Conservation (phyloP, 257 asterid species). For the Fraxinus excelsior region DNA sequence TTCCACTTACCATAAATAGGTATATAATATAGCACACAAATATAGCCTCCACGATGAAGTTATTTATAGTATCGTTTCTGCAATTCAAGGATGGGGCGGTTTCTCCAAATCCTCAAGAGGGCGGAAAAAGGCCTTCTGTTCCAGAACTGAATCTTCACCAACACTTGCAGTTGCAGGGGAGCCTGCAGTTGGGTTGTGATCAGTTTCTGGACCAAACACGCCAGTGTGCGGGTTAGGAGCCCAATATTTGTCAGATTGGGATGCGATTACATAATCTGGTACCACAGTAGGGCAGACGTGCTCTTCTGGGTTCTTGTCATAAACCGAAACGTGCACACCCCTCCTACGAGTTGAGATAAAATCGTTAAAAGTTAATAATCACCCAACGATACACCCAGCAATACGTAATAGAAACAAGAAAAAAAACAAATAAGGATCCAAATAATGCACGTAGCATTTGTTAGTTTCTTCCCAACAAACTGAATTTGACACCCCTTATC, state of each 20-base stretch:
- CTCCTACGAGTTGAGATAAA: constrained; percentile 40
- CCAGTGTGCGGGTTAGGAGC: constrained; percentile 84
- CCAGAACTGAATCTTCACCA: constrained; percentile 55
- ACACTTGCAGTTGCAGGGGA: constrained; percentile 23
- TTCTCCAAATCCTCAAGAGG: constrained; percentile 73
- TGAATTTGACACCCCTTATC: background rate
- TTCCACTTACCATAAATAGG: constrained; percentile 10
- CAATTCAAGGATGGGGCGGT: constrained; percentile 34
- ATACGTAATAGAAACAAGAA: no score
- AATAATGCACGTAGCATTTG: background rate
- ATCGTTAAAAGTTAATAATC: background rate
- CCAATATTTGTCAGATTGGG: constrained; percentile 68
- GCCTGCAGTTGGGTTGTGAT: constrained; percentile 31
- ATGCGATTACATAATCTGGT: constrained; percentile 58
- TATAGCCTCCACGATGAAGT: background rate
- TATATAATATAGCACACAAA: constrained; percentile 1
- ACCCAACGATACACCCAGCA: background rate
- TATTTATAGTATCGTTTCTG: background rate
- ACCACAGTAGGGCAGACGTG: constrained; percentile 43
- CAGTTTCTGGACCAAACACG: constrained; percentile 72
- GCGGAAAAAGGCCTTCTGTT: constrained; percentile 85
- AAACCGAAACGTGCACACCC: constrained; percentile 68
- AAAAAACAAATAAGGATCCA: no score
- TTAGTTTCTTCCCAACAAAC: background rate
- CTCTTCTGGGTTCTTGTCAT: constrained; percentile 86